Evolutionary conservation across 768 basidiomycete species (phyloP).

Genomic region (Mycena sanguinolenta): DNA sequence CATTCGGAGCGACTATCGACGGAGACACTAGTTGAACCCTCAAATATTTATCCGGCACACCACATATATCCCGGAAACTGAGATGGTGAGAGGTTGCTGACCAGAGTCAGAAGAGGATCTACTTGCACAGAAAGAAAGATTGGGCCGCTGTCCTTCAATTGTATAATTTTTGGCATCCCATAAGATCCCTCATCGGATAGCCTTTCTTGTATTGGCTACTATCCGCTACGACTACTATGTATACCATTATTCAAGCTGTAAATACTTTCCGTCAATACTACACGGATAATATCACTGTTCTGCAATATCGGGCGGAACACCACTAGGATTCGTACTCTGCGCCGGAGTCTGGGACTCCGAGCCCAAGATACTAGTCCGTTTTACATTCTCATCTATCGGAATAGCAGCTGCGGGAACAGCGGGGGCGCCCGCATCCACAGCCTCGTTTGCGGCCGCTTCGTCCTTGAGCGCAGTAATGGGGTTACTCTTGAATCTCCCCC

Average conservation of each 20-base stretch:
- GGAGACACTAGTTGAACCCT: too few species aligned
- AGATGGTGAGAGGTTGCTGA: too few species aligned
- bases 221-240: background rate
- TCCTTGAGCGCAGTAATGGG: slow-evolving; percentile 14
- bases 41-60: too few species aligned
- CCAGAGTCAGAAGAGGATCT: too few species aligned
- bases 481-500: slow-evolving; percentile 34
- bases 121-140: too few species aligned
- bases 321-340: background rate
- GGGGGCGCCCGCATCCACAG: background rate
- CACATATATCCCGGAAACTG: too few species aligned
- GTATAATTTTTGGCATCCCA: too few species aligned
- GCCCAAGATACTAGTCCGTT: slow-evolving; percentile 23
- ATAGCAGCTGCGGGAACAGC: slow-evolving; percentile 17
- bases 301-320: slow-evolving; percentile 5
- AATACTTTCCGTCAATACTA: slow-evolving; percentile 17
- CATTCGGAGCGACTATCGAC: too few species aligned
- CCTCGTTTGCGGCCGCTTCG: slow-evolving; percentile 5
- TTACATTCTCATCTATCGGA: slow-evolving; percentile 20
- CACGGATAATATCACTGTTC: slow-evolving; percentile 25
- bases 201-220: slow-evolving; percentile 9
- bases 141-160: too few species aligned
- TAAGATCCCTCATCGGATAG: background rate
- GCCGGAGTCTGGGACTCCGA: background rate
- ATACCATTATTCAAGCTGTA: slow-evolving; percentile 12